Percentiles rank a stretch among this genome's conserved stretches.
These are phyloP conservation scores for Lentinus brumalis DNA, from an alignment of 768 basidiomycete species.

Conservation along the genomic window DNA sequence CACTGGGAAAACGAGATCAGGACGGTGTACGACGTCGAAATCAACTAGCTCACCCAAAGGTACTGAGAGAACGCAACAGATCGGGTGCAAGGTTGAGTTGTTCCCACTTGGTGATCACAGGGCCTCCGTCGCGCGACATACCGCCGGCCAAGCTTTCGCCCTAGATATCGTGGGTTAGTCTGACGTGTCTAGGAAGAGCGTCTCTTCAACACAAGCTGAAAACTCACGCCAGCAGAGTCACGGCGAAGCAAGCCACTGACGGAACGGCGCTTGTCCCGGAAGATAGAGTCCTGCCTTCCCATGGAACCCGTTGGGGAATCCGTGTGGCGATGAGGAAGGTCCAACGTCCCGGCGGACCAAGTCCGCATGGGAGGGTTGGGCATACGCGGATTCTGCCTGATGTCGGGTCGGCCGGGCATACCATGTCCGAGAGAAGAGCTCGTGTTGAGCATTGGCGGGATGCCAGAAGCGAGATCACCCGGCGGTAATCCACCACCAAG, in stretches of 20 bases:
- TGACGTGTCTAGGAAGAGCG: too few relatives aligned
- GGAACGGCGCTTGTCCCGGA: slow-evolving; percentile 77
- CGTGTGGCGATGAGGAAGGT: slow-evolving; percentile 64
- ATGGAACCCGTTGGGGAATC: slow-evolving; percentile 35
- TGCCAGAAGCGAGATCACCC: slow-evolving; percentile 35
- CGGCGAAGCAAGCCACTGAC: slow-evolving; percentile 68
- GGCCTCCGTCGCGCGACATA: slow-evolving; percentile 67
- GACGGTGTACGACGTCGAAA: slow-evolving; percentile 1
- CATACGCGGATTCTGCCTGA: slow-evolving; percentile 58
- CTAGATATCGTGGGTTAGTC: slow-evolving; percentile 29
- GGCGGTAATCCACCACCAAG: slow-evolving; percentile 36
- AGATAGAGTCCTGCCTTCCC: slow-evolving; percentile 42
- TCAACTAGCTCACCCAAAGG: slow-evolving; percentile 78
- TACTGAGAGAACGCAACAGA: slow-evolving; percentile 82
- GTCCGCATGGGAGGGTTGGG: slow-evolving; percentile 77
- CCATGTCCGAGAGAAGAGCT: slow-evolving; percentile 54
- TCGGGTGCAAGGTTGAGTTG: slow-evolving; percentile 86
- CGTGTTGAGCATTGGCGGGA: slow-evolving; percentile 13
- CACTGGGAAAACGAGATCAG: slow-evolving; percentile 44
- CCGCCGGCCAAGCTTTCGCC: slow-evolving; percentile 54
- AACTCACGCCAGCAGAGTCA: slow-evolving; percentile 72
- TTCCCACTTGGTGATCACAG: slow-evolving; percentile 94
- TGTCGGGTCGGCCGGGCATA: slow-evolving; percentile 64
- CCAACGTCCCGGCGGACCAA: slow-evolving; percentile 83
- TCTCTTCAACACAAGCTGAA: not conserved